Evolutionary conservation across 345 rosid species (phyloP), one percentile per base, ranked within the genome.

Genomic region (Eucalyptus pauciflora): DNA sequence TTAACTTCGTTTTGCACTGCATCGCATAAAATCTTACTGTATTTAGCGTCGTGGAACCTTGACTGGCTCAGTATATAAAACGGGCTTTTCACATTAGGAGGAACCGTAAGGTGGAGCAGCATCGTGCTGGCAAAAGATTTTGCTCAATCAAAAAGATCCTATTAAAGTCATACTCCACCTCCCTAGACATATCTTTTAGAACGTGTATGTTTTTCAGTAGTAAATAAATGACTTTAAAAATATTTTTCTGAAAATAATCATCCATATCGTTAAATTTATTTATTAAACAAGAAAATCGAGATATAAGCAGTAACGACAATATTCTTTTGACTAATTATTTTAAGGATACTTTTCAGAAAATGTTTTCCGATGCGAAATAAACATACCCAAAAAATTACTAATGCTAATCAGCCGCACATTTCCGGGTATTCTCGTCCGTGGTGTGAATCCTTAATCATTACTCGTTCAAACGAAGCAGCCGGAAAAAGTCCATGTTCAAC

Each of bases 141-240:
- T 16, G 80, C 10, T 31, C 43, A 1, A 8, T 67, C 22, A 4
- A 16, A 16, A 31, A 67, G 17, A 67, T 67, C 2, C 79, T 0
- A 67, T 8, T 16, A 15, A 15, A 31, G 10, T 67, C 37, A 31
- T 67, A 31, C 10, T 15, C 79, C 17, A 15, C 0, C 22, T 67
- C 31, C 79, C 22, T 16, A 4, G 13, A 24, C 56, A 18, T 52
- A 52, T 52, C 0, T 18, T 52, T 18, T 52, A 18, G 24, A 18
- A 20, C 10, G 58, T 5, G 25, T 7, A 20, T 52, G 25, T 20
- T 52, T 52, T 52, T 0, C 25, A 8, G 62, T 9, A 24, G 41
- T 41, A 10, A 56, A 56, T 24, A 56, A 56, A 56, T 56, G 3
- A 56, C 0, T 56, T 9, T 0, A 56, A 56, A 56, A 56, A 0